Evolutionary conservation across 192 early-diverging fungal genomes (phyloP).

Genomic region (Coemansia interrupta): DNA sequence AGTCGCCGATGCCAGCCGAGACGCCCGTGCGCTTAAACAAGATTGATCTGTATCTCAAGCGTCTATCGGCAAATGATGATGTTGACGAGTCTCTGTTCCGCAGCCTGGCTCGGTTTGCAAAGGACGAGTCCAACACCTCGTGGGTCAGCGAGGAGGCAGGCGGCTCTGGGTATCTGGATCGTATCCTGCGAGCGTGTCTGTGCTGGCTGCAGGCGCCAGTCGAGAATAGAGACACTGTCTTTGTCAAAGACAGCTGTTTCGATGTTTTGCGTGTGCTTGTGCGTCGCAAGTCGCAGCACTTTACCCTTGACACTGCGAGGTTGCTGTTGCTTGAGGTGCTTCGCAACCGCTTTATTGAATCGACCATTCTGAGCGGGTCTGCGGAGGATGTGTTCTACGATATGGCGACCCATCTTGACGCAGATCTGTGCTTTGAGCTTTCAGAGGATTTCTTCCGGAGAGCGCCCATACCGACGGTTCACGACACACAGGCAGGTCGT

Average conservation of each 20-base stretch:
- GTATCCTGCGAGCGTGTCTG: conserved; percentile 41
- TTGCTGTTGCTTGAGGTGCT: conserved; percentile 43
- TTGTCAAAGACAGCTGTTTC: conserved; percentile 51
- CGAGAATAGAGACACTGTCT: conserved; percentile 46
- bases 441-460: conserved; percentile 46
- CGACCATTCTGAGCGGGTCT: conserved; percentile 48
- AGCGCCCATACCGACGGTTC: conserved; percentile 31
- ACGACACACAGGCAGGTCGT: conserved; percentile 9
- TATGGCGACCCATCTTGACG: conserved; percentile 41
- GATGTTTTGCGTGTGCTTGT: conserved; percentile 52
- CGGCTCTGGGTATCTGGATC: conserved; percentile 32
- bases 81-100: conserved; percentile 49
- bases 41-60: conserved; percentile 27
- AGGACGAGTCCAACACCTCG: conserved; percentile 39
- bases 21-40: conserved; percentile 36
- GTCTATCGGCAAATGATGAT: conserved; percentile 22
- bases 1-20: conserved; percentile 38
- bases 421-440: conserved; percentile 43
- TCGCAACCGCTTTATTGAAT: conserved; percentile 48
- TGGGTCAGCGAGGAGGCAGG: conserved; percentile 28
- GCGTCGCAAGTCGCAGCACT: conserved; percentile 44
- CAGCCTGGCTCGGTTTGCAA: conserved; percentile 49
- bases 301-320: conserved; percentile 34
- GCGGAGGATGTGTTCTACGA: conserved; percentile 52
- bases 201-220: conserved; percentile 43